phyloP scores from a whole-genome alignment of 306 rosid species.

The Inga leiocalycina region DNA sequence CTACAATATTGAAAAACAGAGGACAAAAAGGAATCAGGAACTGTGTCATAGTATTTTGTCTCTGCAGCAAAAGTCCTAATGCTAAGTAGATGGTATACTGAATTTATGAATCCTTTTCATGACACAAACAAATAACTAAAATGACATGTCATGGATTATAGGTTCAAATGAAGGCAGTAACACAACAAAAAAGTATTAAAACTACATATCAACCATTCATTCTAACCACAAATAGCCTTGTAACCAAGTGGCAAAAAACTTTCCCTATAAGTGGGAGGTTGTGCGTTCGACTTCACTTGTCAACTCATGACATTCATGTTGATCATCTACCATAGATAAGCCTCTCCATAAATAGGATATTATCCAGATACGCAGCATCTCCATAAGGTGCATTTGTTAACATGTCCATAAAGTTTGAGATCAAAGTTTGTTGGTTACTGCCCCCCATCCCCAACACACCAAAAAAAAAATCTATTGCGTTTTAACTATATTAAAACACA shows the following conservation, averaged over 20 bases:
- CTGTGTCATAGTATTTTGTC: not conserved
- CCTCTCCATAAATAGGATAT: slow-evolving; percentile 20
- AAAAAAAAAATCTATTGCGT: not conserved
- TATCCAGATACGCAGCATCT: slow-evolving; percentile 1
- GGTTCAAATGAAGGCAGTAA: slow-evolving; percentile 15
- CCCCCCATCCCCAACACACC: not conserved
- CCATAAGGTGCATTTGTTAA: slow-evolving; percentile 1
- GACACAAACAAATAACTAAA: not conserved
- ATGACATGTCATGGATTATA: not conserved
- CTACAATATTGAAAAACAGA: not conserved
- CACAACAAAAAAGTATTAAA: not conserved
- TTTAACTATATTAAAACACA: not conserved
- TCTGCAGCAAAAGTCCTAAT: not conserved
- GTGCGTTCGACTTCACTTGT: too few species aligned
- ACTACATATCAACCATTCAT: not conserved
- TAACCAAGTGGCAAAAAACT: too few species aligned
- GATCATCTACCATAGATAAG: slow-evolving; percentile 9
- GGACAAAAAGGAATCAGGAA: not conserved
- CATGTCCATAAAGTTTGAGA: not conserved
- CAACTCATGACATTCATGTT: too few species aligned
- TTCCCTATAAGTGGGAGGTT: too few species aligned
- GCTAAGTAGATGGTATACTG: not conserved
- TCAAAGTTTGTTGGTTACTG: slow-evolving; percentile 11
- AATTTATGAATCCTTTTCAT: slow-evolving; percentile 20
- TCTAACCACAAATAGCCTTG: not conserved